phyloP scores from a whole-genome alignment of 805 yeast genomes.

The Lachancea waltii region DNA sequence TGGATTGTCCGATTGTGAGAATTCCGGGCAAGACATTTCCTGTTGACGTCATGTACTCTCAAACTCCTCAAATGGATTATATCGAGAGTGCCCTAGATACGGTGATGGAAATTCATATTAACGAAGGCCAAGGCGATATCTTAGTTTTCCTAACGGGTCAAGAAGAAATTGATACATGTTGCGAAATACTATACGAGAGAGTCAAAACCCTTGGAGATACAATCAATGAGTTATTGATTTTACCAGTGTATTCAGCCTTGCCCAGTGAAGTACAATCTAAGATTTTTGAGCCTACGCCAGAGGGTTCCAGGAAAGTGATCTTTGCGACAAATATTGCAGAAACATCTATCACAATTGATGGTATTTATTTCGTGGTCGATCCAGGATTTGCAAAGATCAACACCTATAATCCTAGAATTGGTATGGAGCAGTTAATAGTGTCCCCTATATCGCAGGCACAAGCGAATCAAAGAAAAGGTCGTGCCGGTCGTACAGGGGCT shows the following conservation, averaged over 20 bases:
- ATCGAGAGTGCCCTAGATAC: slow-evolving; percentile 77
- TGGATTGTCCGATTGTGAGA: slow-evolving; percentile 69
- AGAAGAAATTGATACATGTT: slow-evolving; percentile 88
- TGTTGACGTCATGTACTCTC: slow-evolving; percentile 75
- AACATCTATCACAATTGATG: slow-evolving; percentile 93
- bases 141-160: slow-evolving; percentile 85
- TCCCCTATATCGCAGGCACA: slow-evolving; percentile 91
- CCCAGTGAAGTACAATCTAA: slow-evolving; percentile 86
- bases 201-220: slow-evolving; percentile 60
- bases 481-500: slow-evolving; percentile 97
- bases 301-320: slow-evolving; percentile 77
- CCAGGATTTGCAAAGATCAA: slow-evolving; percentile 92
- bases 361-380: slow-evolving; percentile 84
- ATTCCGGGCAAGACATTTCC: slow-evolving; percentile 92
- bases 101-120: slow-evolving; percentile 76
- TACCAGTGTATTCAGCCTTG: slow-evolving; percentile 86
- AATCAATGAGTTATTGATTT: slow-evolving; percentile 59
- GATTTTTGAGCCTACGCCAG: slow-evolving; percentile 86
- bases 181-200: slow-evolving; percentile 63
- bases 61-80: slow-evolving; percentile 82
- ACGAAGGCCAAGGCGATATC: slow-evolving; percentile 74
- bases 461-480: slow-evolving; percentile 91
- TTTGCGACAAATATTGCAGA: slow-evolving; percentile 96
- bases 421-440: slow-evolving; percentile 83
- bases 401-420: slow-evolving; percentile 78